Base-by-base conservation (phyloP, 2,329 filamentous ascomycete genomes). In the Thelonectria discophora region DNA sequence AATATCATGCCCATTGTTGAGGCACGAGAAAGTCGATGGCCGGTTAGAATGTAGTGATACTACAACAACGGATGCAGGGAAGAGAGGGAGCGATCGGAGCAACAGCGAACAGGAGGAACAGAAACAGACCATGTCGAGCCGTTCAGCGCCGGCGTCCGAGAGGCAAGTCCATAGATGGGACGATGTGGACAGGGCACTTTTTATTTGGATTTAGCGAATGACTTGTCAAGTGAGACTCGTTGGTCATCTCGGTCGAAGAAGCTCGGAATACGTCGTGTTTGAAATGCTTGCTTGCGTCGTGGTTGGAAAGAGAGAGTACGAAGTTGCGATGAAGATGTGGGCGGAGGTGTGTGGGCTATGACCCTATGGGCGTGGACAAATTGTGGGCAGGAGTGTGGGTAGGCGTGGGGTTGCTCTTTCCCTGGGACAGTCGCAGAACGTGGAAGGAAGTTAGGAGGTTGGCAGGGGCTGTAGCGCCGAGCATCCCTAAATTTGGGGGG, bases 281-380 rank as follows among this genome's bases (percentile, higher is more conserved):
- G 20, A 30, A 15, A 21, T 47, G 21, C 40, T 13, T 47, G 20
- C 21, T 47, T 47, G 21, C 20, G 46, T 57, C 32, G 54, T 60
- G 62, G 62, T 53, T 46, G 57, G 39, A n/a, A 21, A 47, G 20
- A 9, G 52, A 52, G 18, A 54, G 27, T 15, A 34, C 9, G 18
- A 27, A 43, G 46, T 9, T 46, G 21, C 56, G 64, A 61, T 66
- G 64, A 67, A 60, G 64, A 59, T 52, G 68, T 68, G 65, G 65
- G 45, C 56, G 55, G 45, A 48, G 65, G 58, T 57, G 60, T 63
- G 69, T 71, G 69, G 55, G 64, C 57, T 58, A 66, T 68, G 66
- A 58, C 60, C 49, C 63, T 63, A 66, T 65, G 62, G 47, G 53
- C 61, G 62, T 67, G 63, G 65, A 63, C 55, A 30, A 57, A 51